Base-by-base conservation (phyloP, 2,329 filamentous ascomycete species). In the Pseudogymnoascus sp. region DNA sequence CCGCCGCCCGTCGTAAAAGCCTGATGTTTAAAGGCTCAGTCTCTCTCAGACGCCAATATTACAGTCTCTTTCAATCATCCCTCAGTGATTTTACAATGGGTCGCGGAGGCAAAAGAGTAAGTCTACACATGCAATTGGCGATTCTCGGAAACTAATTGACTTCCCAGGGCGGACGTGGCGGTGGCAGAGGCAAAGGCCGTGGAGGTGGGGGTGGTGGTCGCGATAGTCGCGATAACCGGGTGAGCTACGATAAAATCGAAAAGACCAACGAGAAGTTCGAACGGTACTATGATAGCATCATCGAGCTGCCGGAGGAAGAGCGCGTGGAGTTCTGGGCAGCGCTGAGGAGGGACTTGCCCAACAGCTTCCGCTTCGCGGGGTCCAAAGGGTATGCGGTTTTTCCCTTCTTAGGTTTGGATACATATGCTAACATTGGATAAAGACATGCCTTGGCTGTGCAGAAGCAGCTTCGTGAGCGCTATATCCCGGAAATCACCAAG, bases 361-460 rank as follows among this genome's bases (percentile, higher is more conserved):
- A 97, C 78, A 97, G 92, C 76, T 99, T 97, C 80, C 87, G 94
- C 65, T 99, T 99, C 78, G 95, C 92, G 64, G 94, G 94, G 38
- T 97, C 92, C 55, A 95, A 93, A 81, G 90, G 91, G 88, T 91
- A 80, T 64, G 76, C 74, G 55, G 64, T 31, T 52, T 49, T 41
- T 21, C 16, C 5, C 2, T 33, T 35, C 59, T 14, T 14, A 21
- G 6, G 12, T 41, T 38, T 33, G 29, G n/a, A 26, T 16, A n/a
- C 14, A 10, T 26, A n/a, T 23, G 14, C 35, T 55, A 38, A 63
- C 64, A 62, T 43, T 16, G 19, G 49, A 35, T 68, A 23, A 69
- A 91, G 89, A 66, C 93, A 99, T 77, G 94, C 94, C n/a, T 81
- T 96, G 64, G 85, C 90, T 63, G 94, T 97, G 63, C 91, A 94